A percentile compares a stretch with the other conserved stretches of the same genome.
phyloP scores from a whole-genome alignment of 805 yeast species.

The Pichia exigua region DNA sequence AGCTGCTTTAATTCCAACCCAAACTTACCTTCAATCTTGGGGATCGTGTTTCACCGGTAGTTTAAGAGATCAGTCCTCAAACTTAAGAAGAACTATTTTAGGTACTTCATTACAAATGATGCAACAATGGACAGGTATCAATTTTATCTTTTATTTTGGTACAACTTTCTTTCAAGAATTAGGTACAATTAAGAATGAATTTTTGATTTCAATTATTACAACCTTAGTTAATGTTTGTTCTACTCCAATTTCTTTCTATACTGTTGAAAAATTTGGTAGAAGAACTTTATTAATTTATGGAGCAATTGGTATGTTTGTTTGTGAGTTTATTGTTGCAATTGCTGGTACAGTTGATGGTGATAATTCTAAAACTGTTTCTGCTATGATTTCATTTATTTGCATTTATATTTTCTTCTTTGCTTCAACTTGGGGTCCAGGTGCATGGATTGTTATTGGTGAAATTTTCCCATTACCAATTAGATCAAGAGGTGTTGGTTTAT shows the following conservation, averaged over 20 bases:
- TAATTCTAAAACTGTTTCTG: slow-evolving; percentile 23
- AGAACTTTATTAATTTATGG: slow-evolving; percentile 42
- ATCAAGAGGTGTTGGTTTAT: slow-evolving; percentile 62
- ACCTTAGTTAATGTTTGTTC: slow-evolving; percentile 45
- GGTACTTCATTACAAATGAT: slow-evolving; percentile 40
- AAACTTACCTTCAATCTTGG: slow-evolving; percentile 35
- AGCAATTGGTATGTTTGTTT: slow-evolving; percentile 40
- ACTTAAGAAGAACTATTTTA: slow-evolving; percentile 36
- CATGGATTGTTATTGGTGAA: slow-evolving; percentile 60
- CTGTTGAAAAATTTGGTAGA: slow-evolving; percentile 55
- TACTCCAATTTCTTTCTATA: slow-evolving; percentile 47
- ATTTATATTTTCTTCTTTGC: slow-evolving; percentile 71
- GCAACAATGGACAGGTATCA: slow-evolving; percentile 75
- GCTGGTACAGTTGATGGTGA: slow-evolving; percentile 27
- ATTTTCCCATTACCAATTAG: slow-evolving; percentile 66
- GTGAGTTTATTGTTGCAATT: slow-evolving; percentile 53
- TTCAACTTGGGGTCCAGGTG: slow-evolving; percentile 77
- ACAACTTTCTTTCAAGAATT: slow-evolving; percentile 54
- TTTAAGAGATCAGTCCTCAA: slow-evolving; percentile 29
- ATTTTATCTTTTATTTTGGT: slow-evolving; percentile 70
- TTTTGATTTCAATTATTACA: slow-evolving; percentile 45
- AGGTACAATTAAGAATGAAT: slow-evolving; percentile 40
- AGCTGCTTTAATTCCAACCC: slow-evolving; percentile 26
- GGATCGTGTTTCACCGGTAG: slow-evolving; percentile 37
- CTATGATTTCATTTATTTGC: slow-evolving; percentile 39